Conservation (phyloP, 2,329 filamentous ascomycete species). For the Epichloe aotearoae region DNA sequence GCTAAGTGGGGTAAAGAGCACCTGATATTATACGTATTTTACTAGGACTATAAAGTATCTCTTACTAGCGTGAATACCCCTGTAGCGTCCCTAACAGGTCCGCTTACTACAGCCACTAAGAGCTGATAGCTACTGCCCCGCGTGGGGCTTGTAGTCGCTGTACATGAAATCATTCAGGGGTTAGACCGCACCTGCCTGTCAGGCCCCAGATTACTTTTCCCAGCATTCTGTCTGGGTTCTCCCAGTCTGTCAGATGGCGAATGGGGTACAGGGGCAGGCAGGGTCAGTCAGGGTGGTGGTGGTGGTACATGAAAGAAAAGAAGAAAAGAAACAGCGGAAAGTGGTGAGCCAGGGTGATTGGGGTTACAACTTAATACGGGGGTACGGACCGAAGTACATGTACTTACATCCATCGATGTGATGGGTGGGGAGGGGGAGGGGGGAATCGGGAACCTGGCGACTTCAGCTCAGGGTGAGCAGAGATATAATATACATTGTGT, state of each 20-base stretch:
- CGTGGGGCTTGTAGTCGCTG: too few relatives aligned
- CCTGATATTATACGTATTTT: too few relatives aligned
- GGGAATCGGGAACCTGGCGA: constrained; percentile 3
- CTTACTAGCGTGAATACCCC: too few relatives aligned
- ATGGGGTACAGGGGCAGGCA: neutral
- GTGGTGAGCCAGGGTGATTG: constrained; percentile 3
- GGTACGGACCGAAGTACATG: neutral
- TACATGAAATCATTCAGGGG: too few relatives aligned
- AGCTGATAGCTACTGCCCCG: too few relatives aligned
- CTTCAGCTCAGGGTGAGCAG: constrained; percentile 4
- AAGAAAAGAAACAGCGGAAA: neutral
- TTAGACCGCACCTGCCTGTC: too few relatives aligned
- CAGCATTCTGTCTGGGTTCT: neutral
- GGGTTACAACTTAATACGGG: neutral
- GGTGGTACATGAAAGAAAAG: neutral
- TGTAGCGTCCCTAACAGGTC: too few relatives aligned
- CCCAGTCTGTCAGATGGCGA: constrained; percentile 1
- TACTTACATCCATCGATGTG: constrained; percentile 1
- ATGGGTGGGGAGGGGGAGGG: neutral
- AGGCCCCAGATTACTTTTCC: neutral
- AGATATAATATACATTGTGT: constrained; percentile 10
- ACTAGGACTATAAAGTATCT: too few relatives aligned
- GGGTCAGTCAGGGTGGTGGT: neutral
- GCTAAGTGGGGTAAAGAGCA: too few relatives aligned
- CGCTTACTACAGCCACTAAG: too few relatives aligned